Base-by-base conservation (phyloP, 2,329 filamentous ascomycete species). In the Parascedosporium putredinis region DNA sequence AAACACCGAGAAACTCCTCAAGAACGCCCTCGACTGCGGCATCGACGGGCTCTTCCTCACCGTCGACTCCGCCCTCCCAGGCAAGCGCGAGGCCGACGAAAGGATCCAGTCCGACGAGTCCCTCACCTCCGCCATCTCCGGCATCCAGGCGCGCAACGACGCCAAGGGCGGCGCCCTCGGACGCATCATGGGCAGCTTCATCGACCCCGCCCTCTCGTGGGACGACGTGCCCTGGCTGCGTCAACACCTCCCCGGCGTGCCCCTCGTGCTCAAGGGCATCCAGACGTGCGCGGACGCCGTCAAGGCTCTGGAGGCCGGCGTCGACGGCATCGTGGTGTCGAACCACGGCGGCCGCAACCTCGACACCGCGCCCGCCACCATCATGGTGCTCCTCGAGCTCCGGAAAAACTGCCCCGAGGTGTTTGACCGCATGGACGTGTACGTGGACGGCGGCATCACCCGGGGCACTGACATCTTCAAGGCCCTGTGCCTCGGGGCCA, bases 191-290 rank as follows among this genome's bases (percentile, higher is more conserved):
- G 74, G 76, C 9, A 59, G 64, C 25, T 77, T 76, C 63, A 72
- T 84, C 57, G 79, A 82, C 59, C 58, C 76, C 3, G 70, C 72
- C 16, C 65, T 81, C 12, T 27, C 71, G 72, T 88, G 83, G 83
- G 71, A 76, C 42, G 83, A 84, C 59, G 69, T 86, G 1, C 66
- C 71, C 4, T 87, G 83, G 81, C 59, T 86, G 20, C 76, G 81
- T 7, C 27, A 23, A 2, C 33, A 52, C 64, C 1, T 6, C 1
- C 67, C 72, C 69, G 60, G 65, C 69, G 51, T 74, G 78, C 67
- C 80, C 58, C 55, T 87, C 69, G 66, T 82, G 55, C 45, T 88
- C 23, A 88, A 88, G 62, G 84, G 84, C 0, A 76, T 88, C n/a
- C 82, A 87, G 65, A 78, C 75, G 12, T 75, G 78, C 0, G 68